Evolutionary conservation across 2,329 filamentous ascomycete genomes (phyloP).

Genomic region (Elsinoe perseae): DNA sequence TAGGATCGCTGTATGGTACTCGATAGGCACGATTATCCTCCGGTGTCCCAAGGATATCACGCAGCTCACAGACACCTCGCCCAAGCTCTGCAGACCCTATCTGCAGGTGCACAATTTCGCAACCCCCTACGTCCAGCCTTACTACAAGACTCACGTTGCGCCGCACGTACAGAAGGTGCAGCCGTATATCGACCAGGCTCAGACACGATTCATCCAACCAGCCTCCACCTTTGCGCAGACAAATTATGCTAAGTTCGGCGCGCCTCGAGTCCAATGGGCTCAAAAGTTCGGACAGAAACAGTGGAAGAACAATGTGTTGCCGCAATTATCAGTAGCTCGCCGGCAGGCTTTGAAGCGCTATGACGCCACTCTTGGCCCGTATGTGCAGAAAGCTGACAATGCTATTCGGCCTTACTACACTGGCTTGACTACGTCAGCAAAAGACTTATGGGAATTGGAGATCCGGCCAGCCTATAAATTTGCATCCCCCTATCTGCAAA

Average conservation of each 20-base stretch:
- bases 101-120: slow-evolving; percentile 57
- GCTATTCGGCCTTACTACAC: slow-evolving; percentile 65
- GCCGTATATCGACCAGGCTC: slow-evolving; percentile 59
- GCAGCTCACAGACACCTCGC: slow-evolving; percentile 60
- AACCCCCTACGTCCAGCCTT: slow-evolving; percentile 70
- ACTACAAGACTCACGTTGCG: slow-evolving; percentile 76
- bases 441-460: slow-evolving; percentile 63
- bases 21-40: slow-evolving; percentile 71
- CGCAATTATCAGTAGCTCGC: slow-evolving; percentile 62
- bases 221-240: slow-evolving; percentile 54
- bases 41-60: slow-evolving; percentile 67
- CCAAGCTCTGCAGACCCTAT: slow-evolving; percentile 77
- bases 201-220: slow-evolving; percentile 59
- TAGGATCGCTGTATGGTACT: slow-evolving; percentile 75
- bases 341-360: slow-evolving; percentile 58
- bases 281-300: slow-evolving; percentile 59
- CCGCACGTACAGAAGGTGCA: slow-evolving; percentile 70
- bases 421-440: slow-evolving; percentile 53
- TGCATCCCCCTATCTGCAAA: slow-evolving; percentile 64
- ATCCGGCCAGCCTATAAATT: slow-evolving; percentile 67
- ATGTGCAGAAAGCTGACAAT: slow-evolving; percentile 56
- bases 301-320: slow-evolving; percentile 72
- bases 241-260: slow-evolving; percentile 61
- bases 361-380: slow-evolving; percentile 60
- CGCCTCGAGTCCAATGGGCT: slow-evolving; percentile 61